Evolutionary conservation across 495 filamentous ascomycete species (phyloP), one percentile per base, ranked within the genome.

Genomic region (Massariosphaeria phaeospora): DNA sequence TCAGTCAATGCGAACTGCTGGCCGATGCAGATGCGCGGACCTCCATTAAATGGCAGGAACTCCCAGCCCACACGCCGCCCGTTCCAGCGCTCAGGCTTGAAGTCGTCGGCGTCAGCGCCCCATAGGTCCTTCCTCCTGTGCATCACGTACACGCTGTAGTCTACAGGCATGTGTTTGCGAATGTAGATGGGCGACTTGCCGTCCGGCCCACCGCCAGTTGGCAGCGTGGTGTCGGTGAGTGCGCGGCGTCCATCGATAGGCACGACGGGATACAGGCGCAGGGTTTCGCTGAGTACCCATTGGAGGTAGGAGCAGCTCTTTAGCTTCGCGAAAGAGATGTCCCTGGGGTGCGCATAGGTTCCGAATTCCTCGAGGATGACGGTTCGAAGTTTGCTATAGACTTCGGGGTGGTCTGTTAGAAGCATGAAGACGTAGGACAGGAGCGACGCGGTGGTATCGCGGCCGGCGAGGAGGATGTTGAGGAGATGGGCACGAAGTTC

Each of bases 401-500:
- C 45, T 1, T 38, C n/a, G 2, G 51, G 57, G 4, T 50, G 36
- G 17, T 56, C 11, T 2, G 13, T 20, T 2, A 61, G 38, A 0
- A 26, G 20, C 26, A 55, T 33, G 52, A 61, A 61, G 34, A 56
- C 25, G 63, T 62, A 69, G 39, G 53, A 60, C 21, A 71, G 67
- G 1, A 71, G 62, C 1, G 61, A 63, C 24, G 68, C 67, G 1
- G 68, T 71, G 0, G 68, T 71, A 38, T 71, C 68, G 26, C 73
- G 67, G 34, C 73, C 74, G 8, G 73, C 73, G 35, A 96, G 79
- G 23, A 95, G 77, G 30, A 96, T 82, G 55, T 83, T 82, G 27
- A 91, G 76, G 8, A 94, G 74, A 66, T 96, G 88, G 66, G 90
- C 84, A 26, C 84, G 84, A 8, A 96, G 73, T 26, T 85, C 76